Evolutionary conservation across 169 alveolate species (phyloP).

Genomic region (Plasmodium coatneyi): DNA sequence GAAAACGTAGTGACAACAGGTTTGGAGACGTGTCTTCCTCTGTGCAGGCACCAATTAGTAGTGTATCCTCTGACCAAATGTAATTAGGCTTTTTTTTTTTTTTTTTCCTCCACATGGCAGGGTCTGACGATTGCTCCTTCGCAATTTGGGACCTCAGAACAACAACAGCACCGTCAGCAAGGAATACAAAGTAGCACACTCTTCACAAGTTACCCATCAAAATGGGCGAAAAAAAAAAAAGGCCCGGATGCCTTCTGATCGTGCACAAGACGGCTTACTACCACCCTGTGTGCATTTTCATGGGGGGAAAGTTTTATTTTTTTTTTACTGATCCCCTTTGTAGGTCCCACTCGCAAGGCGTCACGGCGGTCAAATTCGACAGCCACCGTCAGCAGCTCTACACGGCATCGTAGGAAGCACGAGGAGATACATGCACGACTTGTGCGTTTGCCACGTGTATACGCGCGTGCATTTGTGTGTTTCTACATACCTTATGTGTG

Average conservation of each 20-base stretch:
- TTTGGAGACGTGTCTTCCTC: not conserved
- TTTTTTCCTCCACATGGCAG: slow-evolving; percentile 6
- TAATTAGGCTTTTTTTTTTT: not conserved
- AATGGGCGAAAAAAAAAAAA: not conserved
- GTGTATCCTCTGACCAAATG: not conserved
- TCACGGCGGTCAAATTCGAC: slow-evolving; percentile 67
- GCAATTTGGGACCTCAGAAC: slow-evolving; percentile 67
- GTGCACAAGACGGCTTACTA: not conserved
- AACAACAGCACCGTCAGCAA: not conserved
- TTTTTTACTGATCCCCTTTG: not conserved
- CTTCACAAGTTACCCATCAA: not conserved
- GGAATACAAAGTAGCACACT: slow-evolving; percentile 36
- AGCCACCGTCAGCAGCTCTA: not conserved
- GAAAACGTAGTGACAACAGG: slow-evolving; percentile 68
- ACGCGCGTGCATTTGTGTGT: not conserved
- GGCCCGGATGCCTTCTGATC: not conserved
- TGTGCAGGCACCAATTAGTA: not conserved
- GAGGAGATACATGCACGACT: not conserved
- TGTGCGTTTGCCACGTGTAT: not conserved
- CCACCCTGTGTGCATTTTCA: not conserved
- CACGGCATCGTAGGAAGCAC: slow-evolving; percentile 54
- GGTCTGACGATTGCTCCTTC: slow-evolving; percentile 72
- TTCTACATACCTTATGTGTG: not conserved
- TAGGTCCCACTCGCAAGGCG: slow-evolving; percentile 72
- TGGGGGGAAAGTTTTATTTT: not conserved